Evolutionary conservation across 768 basidiomycete genomes (phyloP).

Genomic region (Lyophyllum decastes): DNA sequence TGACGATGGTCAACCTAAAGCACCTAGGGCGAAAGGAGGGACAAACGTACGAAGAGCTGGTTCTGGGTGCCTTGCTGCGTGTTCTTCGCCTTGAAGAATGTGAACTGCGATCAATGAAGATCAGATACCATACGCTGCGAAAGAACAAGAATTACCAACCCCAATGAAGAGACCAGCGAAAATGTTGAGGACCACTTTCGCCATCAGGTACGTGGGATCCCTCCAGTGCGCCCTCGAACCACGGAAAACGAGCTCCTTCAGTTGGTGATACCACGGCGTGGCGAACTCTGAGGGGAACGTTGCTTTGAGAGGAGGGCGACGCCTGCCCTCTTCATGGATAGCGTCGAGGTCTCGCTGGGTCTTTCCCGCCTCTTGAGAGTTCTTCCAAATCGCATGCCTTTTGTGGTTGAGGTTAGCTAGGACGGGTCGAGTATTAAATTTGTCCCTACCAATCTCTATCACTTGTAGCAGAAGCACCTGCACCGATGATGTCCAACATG

Average conservation of each 20-base stretch:
- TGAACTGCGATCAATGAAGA: conserved; percentile 37
- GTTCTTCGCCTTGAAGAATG: conserved; percentile 60
- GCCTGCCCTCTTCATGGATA: conserved; percentile 54
- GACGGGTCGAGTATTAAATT: conserved; percentile 22
- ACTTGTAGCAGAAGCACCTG: conserved; percentile 61
- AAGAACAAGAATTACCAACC: conserved; percentile 26
- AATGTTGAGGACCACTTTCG: conserved; percentile 59
- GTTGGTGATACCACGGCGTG: conserved; percentile 54
- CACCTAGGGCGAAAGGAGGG: neutral
- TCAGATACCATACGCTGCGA: conserved; percentile 9
- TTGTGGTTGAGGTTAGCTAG: conserved; percentile 15
- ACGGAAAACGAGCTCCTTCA: conserved; percentile 41
- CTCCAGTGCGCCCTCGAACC: conserved; percentile 52
- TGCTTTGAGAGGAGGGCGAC: conserved; percentile 37
- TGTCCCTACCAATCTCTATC: conserved; percentile 57
- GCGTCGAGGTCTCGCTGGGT: conserved; percentile 37
- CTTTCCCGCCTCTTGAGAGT: conserved; percentile 38
- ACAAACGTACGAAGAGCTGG: conserved; percentile 58
- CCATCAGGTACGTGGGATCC: conserved; percentile 60
- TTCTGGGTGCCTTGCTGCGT: conserved; percentile 61
- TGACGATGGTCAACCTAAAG: neutral
- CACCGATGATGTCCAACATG: conserved; percentile 73
- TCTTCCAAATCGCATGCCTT: conserved; percentile 41
- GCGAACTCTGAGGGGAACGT: conserved; percentile 48
- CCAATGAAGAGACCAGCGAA: conserved; percentile 56